phyloP scores from a whole-genome alignment of 495 filamentous ascomycete genomes.

The Penicillium steckii region DNA sequence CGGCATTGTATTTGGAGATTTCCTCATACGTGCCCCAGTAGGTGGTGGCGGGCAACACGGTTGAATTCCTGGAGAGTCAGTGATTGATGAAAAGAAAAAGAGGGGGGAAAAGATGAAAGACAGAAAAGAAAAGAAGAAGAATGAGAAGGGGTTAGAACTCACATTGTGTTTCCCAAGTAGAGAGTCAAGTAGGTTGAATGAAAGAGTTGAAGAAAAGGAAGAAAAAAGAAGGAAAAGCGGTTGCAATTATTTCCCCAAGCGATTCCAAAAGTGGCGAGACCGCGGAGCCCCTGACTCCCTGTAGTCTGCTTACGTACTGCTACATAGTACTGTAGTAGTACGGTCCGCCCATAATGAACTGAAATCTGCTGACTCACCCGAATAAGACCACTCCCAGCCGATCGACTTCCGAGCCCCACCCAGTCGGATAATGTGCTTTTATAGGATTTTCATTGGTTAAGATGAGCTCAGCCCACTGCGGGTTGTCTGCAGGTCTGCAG shows the following conservation, averaged over 20 bases:
- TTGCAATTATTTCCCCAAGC: slow-evolving; percentile 9
- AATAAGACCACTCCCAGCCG: slow-evolving; percentile 44
- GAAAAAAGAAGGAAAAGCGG: background rate
- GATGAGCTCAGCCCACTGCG: slow-evolving; percentile 5
- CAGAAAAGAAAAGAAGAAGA: background rate
- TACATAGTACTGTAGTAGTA: no score
- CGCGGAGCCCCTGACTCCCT: slow-evolving; percentile 27
- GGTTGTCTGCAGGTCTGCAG: background rate
- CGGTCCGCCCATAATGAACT: no score
- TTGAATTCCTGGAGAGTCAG: slow-evolving; percentile 56
- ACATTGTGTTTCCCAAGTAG: slow-evolving; percentile 4
- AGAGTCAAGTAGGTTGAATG: slow-evolving; percentile 1
- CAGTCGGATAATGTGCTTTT: slow-evolving; percentile 17
- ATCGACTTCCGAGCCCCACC: slow-evolving; percentile 28
- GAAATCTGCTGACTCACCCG: no score
- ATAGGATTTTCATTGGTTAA: slow-evolving; percentile 18
- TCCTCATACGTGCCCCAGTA: slow-evolving; percentile 86
- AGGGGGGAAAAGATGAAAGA: background rate
- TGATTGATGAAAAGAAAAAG: background rate
- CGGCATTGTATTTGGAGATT: slow-evolving; percentile 81
- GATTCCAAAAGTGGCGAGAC: slow-evolving; percentile 46
- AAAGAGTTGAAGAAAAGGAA: background rate
- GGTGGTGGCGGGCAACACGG: slow-evolving; percentile 52
- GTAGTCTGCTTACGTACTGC: no score
- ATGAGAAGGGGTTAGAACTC: background rate